Evolutionary conservation across 805 yeast species (phyloP), one percentile per base, ranked within the genome.

Genomic region (Wickerhamiella sergipiensis): DNA sequence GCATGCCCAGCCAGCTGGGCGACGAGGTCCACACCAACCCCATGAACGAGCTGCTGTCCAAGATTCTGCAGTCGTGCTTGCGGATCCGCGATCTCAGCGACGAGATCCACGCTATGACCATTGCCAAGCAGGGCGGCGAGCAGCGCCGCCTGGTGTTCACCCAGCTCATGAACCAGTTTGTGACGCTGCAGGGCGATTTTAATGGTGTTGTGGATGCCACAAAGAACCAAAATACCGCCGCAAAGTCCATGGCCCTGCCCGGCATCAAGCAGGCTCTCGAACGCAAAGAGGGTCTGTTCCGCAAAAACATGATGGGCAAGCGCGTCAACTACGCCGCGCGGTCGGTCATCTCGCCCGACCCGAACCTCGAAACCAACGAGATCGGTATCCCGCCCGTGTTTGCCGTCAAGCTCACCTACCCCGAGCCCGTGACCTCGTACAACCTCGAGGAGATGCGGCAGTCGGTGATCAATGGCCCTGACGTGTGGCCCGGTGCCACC

Each of bases 291-390:
- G 99, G 99, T 66, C 74, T 90, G 57, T 92, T 92, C 75, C 80
- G 99, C 74, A 92, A 90, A 67, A 95, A 92, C 65, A 92, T 92
- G 98, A 92, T 92, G 99, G 99, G 99, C 66, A 92, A 92, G 75
- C 88, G 99, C 74, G 99, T 92, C 53, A 94, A 92, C 67, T 90
- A 86, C 64, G 96, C 97, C 50, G 98, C 98, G 48, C 87, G 99
- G 71, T 90, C 98, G 9, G 99, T 92, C 61, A 92, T 92, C 70
- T 89, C 97, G 6, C 97, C 97, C 76, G 99, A 92, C 67, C 99
- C 99, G 45, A 92, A 85, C 72, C 76, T 92, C 60, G 98, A 92
- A 71, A 94, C 98, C 13, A 87, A 89, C 65, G 96, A 92, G 70
- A 90, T 92, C 64, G 99, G 98, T 71, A 90, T 92, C 51, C 99